Evolutionary conservation across 2,329 filamentous ascomycete genomes (phyloP).

Genomic region (Lizonia empirigonia): DNA sequence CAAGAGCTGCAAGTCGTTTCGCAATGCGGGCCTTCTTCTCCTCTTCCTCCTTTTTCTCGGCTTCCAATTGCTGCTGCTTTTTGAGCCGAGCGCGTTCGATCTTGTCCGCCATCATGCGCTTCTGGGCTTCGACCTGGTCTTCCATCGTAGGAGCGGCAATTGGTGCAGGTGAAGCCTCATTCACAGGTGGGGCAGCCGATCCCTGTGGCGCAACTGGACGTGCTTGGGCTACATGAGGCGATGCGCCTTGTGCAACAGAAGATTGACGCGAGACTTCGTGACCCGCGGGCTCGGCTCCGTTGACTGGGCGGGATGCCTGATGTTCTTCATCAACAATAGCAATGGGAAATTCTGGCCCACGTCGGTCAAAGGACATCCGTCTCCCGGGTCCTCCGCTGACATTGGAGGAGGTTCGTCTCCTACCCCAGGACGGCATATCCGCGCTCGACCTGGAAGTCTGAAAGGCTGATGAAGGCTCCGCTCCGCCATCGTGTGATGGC

Average conservation of each 20-base stretch:
- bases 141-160: slow-evolving; percentile 58
- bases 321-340: slow-evolving; percentile 36
- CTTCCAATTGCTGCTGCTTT: slow-evolving; percentile 59
- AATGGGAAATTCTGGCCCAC: slow-evolving; percentile 47
- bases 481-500: slow-evolving; percentile 67
- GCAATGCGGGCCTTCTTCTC: slow-evolving; percentile 72
- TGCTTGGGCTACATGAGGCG: slow-evolving; percentile 39
- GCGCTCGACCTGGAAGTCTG: slow-evolving; percentile 77
- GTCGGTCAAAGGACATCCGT: slow-evolving; percentile 63
- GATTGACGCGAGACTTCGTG: slow-evolving; percentile 31
- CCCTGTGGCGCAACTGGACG: slow-evolving; percentile 46
- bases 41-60: slow-evolving; percentile 74
- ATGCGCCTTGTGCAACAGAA: slow-evolving; percentile 33
- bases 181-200: slow-evolving; percentile 35
- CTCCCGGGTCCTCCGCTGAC: slow-evolving; percentile 83
- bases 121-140: slow-evolving; percentile 67
- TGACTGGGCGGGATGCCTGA: slow-evolving; percentile 39
- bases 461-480: slow-evolving; percentile 85
- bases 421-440: slow-evolving; percentile 66
- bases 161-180: slow-evolving; percentile 32
- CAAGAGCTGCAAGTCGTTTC: slow-evolving; percentile 73
- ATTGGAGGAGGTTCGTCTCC: slow-evolving; percentile 86
- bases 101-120: slow-evolving; percentile 71
- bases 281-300: slow-evolving; percentile 32
- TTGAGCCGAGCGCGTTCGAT: slow-evolving; percentile 71